Evolutionary conservation across 2,329 filamentous ascomycete species (phyloP), one percentile per base, ranked within the genome.

Genomic region (Aspergillus ibericus): DNA sequence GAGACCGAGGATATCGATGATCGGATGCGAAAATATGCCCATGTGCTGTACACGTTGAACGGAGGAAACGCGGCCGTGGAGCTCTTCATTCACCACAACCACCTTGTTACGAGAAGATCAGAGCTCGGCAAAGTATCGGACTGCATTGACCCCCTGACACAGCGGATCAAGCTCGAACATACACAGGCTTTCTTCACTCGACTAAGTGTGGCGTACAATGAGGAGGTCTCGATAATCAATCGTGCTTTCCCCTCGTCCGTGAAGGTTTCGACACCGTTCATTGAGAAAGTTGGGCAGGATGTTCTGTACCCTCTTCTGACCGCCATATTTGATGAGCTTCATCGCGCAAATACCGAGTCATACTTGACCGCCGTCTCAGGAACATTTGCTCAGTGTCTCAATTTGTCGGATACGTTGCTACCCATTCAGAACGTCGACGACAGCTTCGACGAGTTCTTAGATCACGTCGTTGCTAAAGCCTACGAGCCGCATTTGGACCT

Each of bases 401-500:
- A 90, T 51, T 91, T 98, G 68, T 86, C 89, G 36, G 82, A 87
- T 22, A 87, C 88, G 0, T 77, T 97, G 6, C 82, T 85, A 52
- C 85, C 89, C 2, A 88, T 91, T 53, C 84, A 82, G 29, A 72
- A 71, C 25, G 86, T 85, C 0, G 80, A 82, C 16, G 77, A 85
- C 29, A 83, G 85, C 9, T 87, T 90, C 49, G 75, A 83, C 46
- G 82, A 87, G 9, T 86, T 88, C 64, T 83, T 89, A 13, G 88
- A 87, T 66, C 81, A 85, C 58, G 82, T 92, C 52, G 82, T 93
- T 13, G 78, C 87, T 15, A 84, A 83, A 62, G 87, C 92, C 0
- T 98, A 96, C 68, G 93, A 96, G 72, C 92, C 90, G 38, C 93
- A 98, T 71, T 82, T 98, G n/a, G 93, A 97, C 72, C 78, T 96